These are phyloP conservation scores for Rhodamnia rubescens DNA, from an alignment of 345 rosid genomes.

Conservation along the genomic window DNA sequence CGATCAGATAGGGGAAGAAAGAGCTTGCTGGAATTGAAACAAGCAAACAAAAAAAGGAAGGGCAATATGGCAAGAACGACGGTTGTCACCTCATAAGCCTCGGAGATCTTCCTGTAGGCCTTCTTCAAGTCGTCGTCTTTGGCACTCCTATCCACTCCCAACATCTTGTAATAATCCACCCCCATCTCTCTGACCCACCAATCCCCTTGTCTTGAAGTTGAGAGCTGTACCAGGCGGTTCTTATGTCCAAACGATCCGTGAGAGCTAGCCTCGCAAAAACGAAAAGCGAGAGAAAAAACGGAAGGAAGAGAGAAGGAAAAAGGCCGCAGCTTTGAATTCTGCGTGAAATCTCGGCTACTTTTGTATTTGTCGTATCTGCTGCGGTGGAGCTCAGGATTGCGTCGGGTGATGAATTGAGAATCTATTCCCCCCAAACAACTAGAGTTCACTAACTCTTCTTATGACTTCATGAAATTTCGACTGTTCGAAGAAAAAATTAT, in stretches of 20 bases:
- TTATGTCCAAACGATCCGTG: neutral
- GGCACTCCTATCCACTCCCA: slow-evolving; percentile 48
- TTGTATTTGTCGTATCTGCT: neutral
- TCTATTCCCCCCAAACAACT: too few species aligned
- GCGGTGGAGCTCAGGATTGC: too few species aligned
- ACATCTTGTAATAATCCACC: slow-evolving; percentile 45
- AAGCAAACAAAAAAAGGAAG: neutral
- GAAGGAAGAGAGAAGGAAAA: neutral
- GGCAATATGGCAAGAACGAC: neutral
- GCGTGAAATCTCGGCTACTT: neutral
- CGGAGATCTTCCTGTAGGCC: slow-evolving; percentile 74
- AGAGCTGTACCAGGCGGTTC: neutral
- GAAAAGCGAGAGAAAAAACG: neutral
- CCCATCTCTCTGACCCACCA: slow-evolving; percentile 15
- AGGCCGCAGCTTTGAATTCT: neutral
- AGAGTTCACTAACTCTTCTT: neutral
- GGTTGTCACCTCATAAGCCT: slow-evolving; percentile 56
- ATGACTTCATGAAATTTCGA: too few species aligned
- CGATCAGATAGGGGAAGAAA: neutral
- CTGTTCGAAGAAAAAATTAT: too few species aligned
- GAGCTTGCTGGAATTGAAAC: neutral
- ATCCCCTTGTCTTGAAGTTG: neutral
- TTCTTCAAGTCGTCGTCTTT: slow-evolving; percentile 71
- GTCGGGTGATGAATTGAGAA: too few species aligned
- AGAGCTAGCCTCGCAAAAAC: neutral